A percentile compares a stretch with the other conserved stretches of the same genome.
Conservation (phyloP, 139 green algal genomes). For the Micractinium sp. region DNA sequence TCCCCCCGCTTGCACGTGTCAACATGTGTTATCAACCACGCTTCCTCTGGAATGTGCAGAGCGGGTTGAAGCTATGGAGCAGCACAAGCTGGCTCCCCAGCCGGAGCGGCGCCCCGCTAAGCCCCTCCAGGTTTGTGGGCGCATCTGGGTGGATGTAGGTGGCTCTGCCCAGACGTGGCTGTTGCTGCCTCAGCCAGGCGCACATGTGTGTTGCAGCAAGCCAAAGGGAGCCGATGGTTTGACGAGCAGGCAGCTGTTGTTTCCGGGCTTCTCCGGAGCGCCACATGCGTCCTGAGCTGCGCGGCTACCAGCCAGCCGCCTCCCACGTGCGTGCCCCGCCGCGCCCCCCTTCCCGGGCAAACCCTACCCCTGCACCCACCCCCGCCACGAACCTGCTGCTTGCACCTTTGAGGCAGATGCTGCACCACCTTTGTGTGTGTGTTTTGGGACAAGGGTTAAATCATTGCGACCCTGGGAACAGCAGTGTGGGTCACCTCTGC, state of each 20-base stretch:
- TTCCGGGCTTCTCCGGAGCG: background rate
- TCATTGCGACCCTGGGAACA: background rate
- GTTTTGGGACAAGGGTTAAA: too few relatives aligned
- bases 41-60: background rate
- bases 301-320: background rate
- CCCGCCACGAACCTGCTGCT: too few relatives aligned
- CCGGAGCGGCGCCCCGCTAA: background rate
- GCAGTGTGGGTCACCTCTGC: background rate
- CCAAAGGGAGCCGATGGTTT: background rate
- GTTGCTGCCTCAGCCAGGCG: background rate
- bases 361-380: too few relatives aligned
- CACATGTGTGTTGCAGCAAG: too few relatives aligned
- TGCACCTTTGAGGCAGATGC: too few relatives aligned
- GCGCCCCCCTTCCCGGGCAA: too few relatives aligned
- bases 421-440: too few relatives aligned
- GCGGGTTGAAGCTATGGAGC: background rate
- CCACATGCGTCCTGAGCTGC: background rate
- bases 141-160: too few relatives aligned
- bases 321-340: background rate
- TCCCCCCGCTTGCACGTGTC: background rate
- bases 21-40: background rate
- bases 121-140: background rate
- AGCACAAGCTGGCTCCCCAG: slow-evolving; percentile 1
- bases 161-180: too few relatives aligned
- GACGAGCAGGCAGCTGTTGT: too few relatives aligned